phyloP scores from a whole-genome alignment of 495 filamentous ascomycete genomes.

The Choiromyces venosus region DNA sequence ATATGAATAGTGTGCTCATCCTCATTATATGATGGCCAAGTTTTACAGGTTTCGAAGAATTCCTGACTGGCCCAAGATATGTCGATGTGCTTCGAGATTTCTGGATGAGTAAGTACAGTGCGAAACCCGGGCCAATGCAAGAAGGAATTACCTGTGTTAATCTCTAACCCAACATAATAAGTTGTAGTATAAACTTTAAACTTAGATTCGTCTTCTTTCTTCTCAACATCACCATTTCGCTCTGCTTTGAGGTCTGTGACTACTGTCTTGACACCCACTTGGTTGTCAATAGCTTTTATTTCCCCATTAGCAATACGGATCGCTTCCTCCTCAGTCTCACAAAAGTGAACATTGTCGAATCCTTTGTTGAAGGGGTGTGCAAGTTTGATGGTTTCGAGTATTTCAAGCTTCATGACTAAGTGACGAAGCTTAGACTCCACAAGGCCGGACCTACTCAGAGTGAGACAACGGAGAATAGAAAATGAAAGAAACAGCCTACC shows the following conservation, averaged over 20 bases:
- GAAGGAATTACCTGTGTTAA: slow-evolving; percentile 55
- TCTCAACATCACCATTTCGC: slow-evolving; percentile 47
- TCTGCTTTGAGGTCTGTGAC: slow-evolving; percentile 46
- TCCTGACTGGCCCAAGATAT: slow-evolving; percentile 44
- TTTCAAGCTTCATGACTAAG: slow-evolving; percentile 74
- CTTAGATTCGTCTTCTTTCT: slow-evolving; percentile 44
- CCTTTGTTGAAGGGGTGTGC: slow-evolving; percentile 91
- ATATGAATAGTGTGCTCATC: slow-evolving; percentile 40
- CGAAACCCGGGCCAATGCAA: slow-evolving; percentile 32
- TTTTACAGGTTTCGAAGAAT: slow-evolving; percentile 44
- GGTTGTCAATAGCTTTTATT: slow-evolving; percentile 45
- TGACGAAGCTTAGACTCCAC: slow-evolving; percentile 88
- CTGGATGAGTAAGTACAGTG: slow-evolving; percentile 44
- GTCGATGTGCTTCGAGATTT: slow-evolving; percentile 52
- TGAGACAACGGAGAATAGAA: slow-evolving; percentile 11
- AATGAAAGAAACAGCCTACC: slow-evolving; percentile 45
- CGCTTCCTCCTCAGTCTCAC: slow-evolving; percentile 64
- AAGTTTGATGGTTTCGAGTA: slow-evolving; percentile 64
- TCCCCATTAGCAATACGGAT: slow-evolving; percentile 57
- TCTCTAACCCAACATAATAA: slow-evolving; percentile 78
- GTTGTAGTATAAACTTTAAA: slow-evolving; percentile 70
- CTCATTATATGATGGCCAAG: slow-evolving; percentile 40
- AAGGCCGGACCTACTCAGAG: slow-evolving; percentile 59
- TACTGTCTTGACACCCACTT: slow-evolving; percentile 50
- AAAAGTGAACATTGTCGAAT: slow-evolving; percentile 72